These are phyloP conservation scores for Dioscorea dumetorum DNA, from an alignment of 106 monocot genomes.

Conservation along the genomic window DNA sequence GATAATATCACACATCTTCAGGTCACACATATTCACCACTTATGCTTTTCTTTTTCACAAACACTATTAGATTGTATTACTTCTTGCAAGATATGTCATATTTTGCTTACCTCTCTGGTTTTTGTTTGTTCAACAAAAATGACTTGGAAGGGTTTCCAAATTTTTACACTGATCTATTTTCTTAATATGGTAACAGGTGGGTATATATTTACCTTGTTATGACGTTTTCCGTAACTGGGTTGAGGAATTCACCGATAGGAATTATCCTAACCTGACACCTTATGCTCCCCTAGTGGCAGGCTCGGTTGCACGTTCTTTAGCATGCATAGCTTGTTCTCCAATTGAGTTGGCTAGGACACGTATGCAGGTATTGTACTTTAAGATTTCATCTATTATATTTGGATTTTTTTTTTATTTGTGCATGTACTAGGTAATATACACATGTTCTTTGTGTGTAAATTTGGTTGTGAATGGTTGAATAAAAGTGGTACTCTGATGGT, in stretches of 20 bases:
- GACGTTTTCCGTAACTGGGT: constrained; percentile 84
- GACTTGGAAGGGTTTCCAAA: no score
- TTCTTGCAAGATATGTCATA: no score
- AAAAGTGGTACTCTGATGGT: no score
- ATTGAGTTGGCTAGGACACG: constrained; percentile 91
- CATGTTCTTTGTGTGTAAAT: background rate
- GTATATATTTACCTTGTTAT: constrained; percentile 96
- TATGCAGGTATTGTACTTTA: constrained; percentile 63
- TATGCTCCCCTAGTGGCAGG: constrained; percentile 87
- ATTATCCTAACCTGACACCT: constrained; percentile 69
- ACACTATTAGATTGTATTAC: no score
- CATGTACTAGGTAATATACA: no score
- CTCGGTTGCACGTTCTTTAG: constrained; percentile 76
- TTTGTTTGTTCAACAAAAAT: no score
- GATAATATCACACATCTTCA: no score
- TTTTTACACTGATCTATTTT: background rate
- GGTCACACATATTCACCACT: no score
- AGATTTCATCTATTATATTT: background rate
- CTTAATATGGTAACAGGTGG: constrained; percentile 51
- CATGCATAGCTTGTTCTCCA: constrained; percentile 87
- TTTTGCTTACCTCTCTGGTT: no score
- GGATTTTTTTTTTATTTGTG: no score
- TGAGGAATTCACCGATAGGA: constrained; percentile 66
- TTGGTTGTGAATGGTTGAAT: no score
- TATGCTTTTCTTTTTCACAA: no score